Percentiles rank a stretch among this genome's conserved stretches.
phyloP scores from a whole-genome alignment of 805 yeast species.

The Danielia reshetovae region DNA sequence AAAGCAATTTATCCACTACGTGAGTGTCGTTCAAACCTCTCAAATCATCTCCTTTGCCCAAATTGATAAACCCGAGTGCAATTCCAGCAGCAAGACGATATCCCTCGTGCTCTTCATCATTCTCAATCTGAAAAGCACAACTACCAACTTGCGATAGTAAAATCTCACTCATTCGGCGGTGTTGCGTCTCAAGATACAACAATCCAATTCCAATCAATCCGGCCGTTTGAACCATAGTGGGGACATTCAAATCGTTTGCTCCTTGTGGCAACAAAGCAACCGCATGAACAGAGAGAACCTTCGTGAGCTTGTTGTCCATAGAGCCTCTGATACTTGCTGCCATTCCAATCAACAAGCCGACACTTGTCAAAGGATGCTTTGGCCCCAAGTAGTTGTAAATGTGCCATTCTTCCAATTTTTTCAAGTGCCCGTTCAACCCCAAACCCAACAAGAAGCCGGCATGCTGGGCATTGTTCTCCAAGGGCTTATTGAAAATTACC shows the following conservation, averaged over 20 bases:
- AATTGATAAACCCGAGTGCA: constrained; percentile 76
- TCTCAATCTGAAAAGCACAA: constrained; percentile 50
- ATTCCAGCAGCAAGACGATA: constrained; percentile 87
- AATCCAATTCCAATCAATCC: constrained; percentile 90
- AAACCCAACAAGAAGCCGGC: constrained; percentile 93
- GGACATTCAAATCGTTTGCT: constrained; percentile 83
- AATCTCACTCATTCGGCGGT: constrained; percentile 81
- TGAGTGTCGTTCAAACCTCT: constrained; percentile 59
- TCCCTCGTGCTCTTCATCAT: constrained; percentile 63
- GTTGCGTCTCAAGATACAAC: constrained; percentile 71
- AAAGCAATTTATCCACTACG: constrained; percentile 56
- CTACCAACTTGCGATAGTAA: constrained; percentile 66
- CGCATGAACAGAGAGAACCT: constrained; percentile 88
- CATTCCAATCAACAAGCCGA: constrained; percentile 87
- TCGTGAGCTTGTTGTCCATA: constrained; percentile 82
- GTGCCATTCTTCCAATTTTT: constrained; percentile 89
- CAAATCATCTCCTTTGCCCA: constrained; percentile 68
- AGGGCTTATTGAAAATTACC: constrained; percentile 84
- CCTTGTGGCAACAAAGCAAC: constrained; percentile 89
- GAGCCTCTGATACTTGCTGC: constrained; percentile 82
- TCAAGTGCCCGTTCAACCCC: constrained; percentile 87
- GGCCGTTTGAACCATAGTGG: constrained; percentile 80
- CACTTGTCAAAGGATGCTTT: constrained; percentile 77
- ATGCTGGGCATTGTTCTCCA: constrained; percentile 68
- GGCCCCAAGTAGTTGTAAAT: constrained; percentile 90